phyloP scores from a whole-genome alignment of 805 yeast species.

The Pichia paraexigua region DNA sequence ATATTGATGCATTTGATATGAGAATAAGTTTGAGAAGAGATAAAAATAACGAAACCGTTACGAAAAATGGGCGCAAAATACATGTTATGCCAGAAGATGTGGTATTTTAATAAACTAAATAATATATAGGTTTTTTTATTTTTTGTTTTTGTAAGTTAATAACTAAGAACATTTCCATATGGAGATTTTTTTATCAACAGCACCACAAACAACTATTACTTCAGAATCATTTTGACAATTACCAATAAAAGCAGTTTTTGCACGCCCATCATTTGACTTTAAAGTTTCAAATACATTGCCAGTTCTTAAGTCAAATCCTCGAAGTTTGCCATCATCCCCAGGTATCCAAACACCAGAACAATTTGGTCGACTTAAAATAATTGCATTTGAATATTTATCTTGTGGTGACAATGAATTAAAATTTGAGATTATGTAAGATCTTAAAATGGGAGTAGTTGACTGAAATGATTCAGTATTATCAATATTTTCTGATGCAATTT shows the following conservation, averaged over 20 bases:
- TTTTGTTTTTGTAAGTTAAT: neutral
- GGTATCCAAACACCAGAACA: conserved; percentile 53
- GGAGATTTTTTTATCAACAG: conserved; percentile 32
- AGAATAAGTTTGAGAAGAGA: conserved; percentile 58
- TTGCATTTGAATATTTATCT: conserved; percentile 53
- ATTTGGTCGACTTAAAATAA: conserved; percentile 25
- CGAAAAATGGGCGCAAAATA: conserved; percentile 53
- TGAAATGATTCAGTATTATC: conserved; percentile 16
- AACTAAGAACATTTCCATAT: conserved; percentile 23
- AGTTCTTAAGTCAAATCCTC: conserved; percentile 48
- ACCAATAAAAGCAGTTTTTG: conserved; percentile 35
- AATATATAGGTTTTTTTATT: neutral
- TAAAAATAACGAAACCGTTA: conserved; percentile 39
- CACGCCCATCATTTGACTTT: conserved; percentile 37
- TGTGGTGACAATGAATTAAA: conserved; percentile 53
- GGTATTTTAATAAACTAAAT: conserved; percentile 33
- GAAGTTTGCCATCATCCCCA: conserved; percentile 59
- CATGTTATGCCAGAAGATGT: conserved; percentile 63
- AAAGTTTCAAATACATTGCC: conserved; percentile 30
- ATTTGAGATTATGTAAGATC: conserved; percentile 35
- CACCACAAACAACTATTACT: conserved; percentile 42
- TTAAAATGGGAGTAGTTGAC: conserved; percentile 21
- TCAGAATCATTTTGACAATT: conserved; percentile 25
- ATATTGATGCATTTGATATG: conserved; percentile 85
- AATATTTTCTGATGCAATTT: neutral